Evolutionary conservation across 2,329 filamentous ascomycete species (phyloP).

Genomic region (Aspergillus melleus): DNA sequence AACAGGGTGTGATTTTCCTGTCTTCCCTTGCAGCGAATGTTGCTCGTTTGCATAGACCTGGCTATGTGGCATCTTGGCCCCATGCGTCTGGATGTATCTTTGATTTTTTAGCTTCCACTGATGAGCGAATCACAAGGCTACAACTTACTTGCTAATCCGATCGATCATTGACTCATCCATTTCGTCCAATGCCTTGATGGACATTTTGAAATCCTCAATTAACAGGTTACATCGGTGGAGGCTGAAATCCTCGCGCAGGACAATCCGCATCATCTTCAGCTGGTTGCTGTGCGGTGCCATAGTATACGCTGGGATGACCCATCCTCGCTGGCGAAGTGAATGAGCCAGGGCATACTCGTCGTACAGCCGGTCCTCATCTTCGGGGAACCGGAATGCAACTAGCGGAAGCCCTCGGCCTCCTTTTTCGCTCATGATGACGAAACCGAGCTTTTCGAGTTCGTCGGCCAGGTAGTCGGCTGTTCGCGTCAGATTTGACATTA

Average conservation of each 20-base stretch:
- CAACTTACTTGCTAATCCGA: conserved; percentile 62
- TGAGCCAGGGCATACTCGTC: conserved; percentile 79
- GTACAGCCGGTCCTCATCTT: conserved; percentile 56
- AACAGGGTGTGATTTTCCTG: conserved; percentile 81
- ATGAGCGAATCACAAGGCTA: background rate
- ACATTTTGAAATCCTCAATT: conserved; percentile 74
- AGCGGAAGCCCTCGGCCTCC: conserved; percentile 77
- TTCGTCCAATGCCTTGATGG: conserved; percentile 65
- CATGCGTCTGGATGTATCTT: conserved; percentile 11
- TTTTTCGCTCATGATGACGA: conserved; percentile 81
- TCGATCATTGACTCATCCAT: conserved; percentile 71
- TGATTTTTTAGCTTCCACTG: background rate
- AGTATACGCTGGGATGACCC: conserved; percentile 93
- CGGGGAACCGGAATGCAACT: conserved; percentile 77
- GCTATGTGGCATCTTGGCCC: conserved; percentile 10
- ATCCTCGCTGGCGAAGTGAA: conserved; percentile 77
- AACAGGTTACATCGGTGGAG: conserved; percentile 75
- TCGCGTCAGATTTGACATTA: conserved; percentile 76
- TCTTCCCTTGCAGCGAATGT: conserved; percentile 83
- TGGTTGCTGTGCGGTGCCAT: conserved; percentile 84
- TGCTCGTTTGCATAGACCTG: conserved; percentile 64
- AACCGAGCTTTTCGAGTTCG: conserved; percentile 70
- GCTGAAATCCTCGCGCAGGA: conserved; percentile 88
- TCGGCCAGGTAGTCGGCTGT: conserved; percentile 81
- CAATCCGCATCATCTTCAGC: conserved; percentile 87